Conservation (phyloP, 2,329 filamentous ascomycete species). For the Trichoderma guizhouense region DNA sequence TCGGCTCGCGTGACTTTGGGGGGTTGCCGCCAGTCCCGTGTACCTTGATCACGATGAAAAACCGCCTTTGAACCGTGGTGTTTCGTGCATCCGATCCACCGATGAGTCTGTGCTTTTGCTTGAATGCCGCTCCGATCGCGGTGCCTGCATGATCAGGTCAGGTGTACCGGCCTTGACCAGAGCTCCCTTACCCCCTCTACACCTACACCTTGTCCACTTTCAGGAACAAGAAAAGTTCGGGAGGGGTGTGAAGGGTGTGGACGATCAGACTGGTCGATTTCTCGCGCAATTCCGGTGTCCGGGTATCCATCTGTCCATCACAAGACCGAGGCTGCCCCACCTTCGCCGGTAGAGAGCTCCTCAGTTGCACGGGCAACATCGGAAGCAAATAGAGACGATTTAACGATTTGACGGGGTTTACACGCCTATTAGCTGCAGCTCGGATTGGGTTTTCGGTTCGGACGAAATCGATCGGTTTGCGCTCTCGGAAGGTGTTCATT, state of each 20-base stretch:
- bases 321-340: slow-evolving; percentile 11
- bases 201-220: background rate
- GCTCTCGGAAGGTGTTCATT: background rate
- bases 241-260: slow-evolving; percentile 5
- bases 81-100: slow-evolving; percentile 4
- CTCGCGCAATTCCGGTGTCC: background rate
- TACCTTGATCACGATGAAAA: background rate
- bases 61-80: background rate
- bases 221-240: background rate
- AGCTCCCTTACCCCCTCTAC: background rate
- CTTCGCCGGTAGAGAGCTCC: background rate
- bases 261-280: background rate
- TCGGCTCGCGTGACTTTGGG: background rate
- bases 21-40: background rate
- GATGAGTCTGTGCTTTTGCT: background rate
- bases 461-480: background rate
- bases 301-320: slow-evolving; percentile 8
- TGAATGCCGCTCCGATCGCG: slow-evolving; percentile 7
- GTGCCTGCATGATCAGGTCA: slow-evolving; percentile 18
- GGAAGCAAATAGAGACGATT: background rate
- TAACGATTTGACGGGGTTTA: background rate
- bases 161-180: background rate
- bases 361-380: slow-evolving; percentile 2
- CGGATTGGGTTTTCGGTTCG: background rate
- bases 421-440: background rate